Percentiles rank a stretch among this genome's conserved stretches.
Conservation (phyloP, 306 rosid genomes). For the Bauhinia variegata region DNA sequence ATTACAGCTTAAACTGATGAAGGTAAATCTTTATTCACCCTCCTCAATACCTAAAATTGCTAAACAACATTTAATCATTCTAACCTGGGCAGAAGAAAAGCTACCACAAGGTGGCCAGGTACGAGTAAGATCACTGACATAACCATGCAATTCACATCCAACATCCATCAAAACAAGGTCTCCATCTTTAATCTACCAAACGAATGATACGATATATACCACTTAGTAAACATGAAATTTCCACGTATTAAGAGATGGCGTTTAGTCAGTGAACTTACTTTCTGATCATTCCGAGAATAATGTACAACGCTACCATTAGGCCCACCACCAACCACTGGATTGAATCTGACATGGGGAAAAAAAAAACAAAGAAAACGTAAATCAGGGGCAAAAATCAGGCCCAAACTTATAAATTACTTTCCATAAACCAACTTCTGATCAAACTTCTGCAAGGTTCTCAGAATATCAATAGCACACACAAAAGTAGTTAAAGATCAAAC, state of each 20-base stretch:
- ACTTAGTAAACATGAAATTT: constrained; percentile 21
- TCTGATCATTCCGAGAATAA: constrained; percentile 91
- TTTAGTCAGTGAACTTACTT: constrained; percentile 53
- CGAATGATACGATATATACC: constrained; percentile 14
- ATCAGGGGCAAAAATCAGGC: constrained; percentile 22
- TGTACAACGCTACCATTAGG: constrained; percentile 84
- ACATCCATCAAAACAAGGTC: constrained; percentile 95
- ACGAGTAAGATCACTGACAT: constrained; percentile 93
- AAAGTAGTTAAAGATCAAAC: constrained; percentile 19
- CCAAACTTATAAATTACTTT: constrained; percentile 16
- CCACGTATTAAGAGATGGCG: constrained; percentile 12
- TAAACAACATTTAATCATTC: constrained; percentile 30
- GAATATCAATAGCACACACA: constrained; percentile 18
- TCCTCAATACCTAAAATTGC: constrained; percentile 8
- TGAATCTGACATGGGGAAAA: constrained; percentile 58
- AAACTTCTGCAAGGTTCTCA: constrained; percentile 21
- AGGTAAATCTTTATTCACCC: constrained; percentile 10
- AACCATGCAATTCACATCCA: constrained; percentile 93
- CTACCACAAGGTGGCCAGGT: constrained; percentile 96
- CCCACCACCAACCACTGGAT: constrained; percentile 98
- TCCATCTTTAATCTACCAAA: constrained; percentile 76
- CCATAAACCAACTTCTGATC: constrained; percentile 30
- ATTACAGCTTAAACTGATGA: neutral
- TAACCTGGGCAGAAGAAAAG: constrained; percentile 81
- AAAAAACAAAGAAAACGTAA: constrained; percentile 24